Conservation (phyloP, 2,329 filamentous ascomycete genomes). For the Cryphonectria parasitica region DNA sequence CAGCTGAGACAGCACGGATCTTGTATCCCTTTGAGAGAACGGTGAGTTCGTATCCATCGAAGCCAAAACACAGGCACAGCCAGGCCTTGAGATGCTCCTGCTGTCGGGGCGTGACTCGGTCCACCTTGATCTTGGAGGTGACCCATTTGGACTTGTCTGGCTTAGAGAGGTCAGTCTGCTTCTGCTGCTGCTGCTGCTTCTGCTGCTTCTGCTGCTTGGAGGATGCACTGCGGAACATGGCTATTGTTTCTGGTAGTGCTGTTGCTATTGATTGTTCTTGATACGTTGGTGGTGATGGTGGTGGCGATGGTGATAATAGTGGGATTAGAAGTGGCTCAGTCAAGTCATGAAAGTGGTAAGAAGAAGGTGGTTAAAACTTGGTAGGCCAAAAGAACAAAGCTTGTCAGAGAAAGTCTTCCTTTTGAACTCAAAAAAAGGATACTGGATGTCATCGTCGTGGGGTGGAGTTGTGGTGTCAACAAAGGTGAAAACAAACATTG, state of each 20-base stretch:
- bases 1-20: not conserved
- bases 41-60: not conserved
- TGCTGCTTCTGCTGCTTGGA: slow-evolving; percentile 1
- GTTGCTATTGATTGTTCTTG: not conserved
- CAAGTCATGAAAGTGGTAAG: not conserved
- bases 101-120: not conserved
- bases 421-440: not conserved
- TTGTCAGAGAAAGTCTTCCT: not conserved
- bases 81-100: slow-evolving; percentile 13
- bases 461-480: not conserved
- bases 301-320: not conserved
- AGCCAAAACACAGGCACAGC: slow-evolving; percentile 17
- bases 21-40: not conserved
- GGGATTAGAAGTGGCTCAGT: not conserved
- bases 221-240: not conserved
- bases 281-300: not conserved
- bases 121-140: not conserved
- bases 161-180: not conserved
- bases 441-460: not conserved
- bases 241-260: not conserved
- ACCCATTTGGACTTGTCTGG: slow-evolving; percentile 4
- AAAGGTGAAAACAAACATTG: not conserved
- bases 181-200: not conserved
- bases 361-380: not conserved
- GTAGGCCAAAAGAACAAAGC: not conserved